A percentile compares a stretch with the other conserved stretches of the same genome.
Conservation (phyloP, 2,329 filamentous ascomycete species). For the Aspergillus pseudonomiae region DNA sequence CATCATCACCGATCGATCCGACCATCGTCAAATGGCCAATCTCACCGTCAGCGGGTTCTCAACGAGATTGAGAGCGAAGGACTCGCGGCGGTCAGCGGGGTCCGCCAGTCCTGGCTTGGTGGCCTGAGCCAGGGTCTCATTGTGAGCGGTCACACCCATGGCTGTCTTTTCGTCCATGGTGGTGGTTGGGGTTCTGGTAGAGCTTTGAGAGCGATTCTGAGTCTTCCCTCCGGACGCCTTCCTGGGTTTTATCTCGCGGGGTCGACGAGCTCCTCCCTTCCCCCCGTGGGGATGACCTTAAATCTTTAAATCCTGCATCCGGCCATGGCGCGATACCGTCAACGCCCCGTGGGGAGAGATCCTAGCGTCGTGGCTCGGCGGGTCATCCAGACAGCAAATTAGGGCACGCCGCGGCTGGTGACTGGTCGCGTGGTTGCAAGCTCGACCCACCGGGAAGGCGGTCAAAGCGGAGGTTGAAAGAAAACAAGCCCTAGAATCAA, state of each 20-base stretch:
- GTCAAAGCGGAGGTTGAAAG: background rate
- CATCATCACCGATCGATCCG: background rate
- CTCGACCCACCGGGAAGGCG: background rate
- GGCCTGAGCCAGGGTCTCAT: conserved; percentile 5
- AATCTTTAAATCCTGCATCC: background rate
- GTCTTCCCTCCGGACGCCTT: background rate
- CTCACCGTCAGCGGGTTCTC: conserved; percentile 51
- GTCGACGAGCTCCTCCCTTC: background rate
- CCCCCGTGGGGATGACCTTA: background rate
- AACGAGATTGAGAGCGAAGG: conserved; percentile 51
- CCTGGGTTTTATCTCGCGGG: background rate
- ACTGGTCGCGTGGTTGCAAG: background rate
- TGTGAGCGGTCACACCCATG: conserved; percentile 1
- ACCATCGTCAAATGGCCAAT: background rate
- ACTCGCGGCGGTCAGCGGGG: conserved; percentile 36
- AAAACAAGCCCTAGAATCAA: background rate
- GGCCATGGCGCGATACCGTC: background rate
- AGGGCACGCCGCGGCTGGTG: background rate
- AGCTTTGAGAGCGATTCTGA: background rate
- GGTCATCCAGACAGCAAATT: background rate
- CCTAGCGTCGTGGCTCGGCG: background rate
- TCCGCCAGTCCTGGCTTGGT: conserved; percentile 6
- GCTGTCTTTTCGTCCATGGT: conserved; percentile 17
- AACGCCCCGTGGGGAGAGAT: background rate
- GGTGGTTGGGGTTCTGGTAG: background rate